Evolutionary conservation across 2,329 filamentous ascomycete species (phyloP).

Genomic region (Chalaropsis thielavioides): DNA sequence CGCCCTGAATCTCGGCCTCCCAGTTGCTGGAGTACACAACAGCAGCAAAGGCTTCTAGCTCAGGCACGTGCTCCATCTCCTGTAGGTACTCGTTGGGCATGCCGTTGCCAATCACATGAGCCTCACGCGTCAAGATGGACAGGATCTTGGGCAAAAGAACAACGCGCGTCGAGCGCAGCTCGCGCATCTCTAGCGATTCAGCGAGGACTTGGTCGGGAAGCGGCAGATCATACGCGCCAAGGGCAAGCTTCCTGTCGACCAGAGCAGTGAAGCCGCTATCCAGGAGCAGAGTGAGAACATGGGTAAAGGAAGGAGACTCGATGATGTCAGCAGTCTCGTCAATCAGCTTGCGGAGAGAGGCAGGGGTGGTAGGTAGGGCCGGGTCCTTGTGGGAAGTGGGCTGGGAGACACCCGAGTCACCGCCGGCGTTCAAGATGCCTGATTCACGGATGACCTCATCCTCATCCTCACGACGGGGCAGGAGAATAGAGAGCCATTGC

Average conservation of each 20-base stretch:
- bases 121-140: constrained; percentile 79
- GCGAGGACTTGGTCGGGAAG: constrained; percentile 14
- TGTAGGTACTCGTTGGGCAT: constrained; percentile 56
- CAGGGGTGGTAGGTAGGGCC: constrained; percentile 4
- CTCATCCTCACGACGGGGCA: constrained; percentile 68
- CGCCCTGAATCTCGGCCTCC: constrained; percentile 47
- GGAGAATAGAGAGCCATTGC: constrained; percentile 71
- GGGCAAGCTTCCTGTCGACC: constrained; percentile 66
- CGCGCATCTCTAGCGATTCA: constrained; percentile 20
- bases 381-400: constrained; percentile 22
- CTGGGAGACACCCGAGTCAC: not conserved
- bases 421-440: constrained; percentile 50
- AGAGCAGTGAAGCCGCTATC: constrained; percentile 77
- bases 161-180: constrained; percentile 43
- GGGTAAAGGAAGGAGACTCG: constrained; percentile 80
- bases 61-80: constrained; percentile 60
- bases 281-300: constrained; percentile 73
- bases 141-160: constrained; percentile 71
- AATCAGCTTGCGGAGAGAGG: constrained; percentile 62
- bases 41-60: constrained; percentile 71
- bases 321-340: constrained; percentile 94
- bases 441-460: constrained; percentile 73
- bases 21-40: constrained; percentile 81
- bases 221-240: constrained; percentile 54
- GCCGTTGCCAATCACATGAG: constrained; percentile 73